Evolutionary conservation across 83 land plant genomes (phyloP), one percentile per base, ranked within the genome.

Genomic region (Isoetes engelmannii): DNA sequence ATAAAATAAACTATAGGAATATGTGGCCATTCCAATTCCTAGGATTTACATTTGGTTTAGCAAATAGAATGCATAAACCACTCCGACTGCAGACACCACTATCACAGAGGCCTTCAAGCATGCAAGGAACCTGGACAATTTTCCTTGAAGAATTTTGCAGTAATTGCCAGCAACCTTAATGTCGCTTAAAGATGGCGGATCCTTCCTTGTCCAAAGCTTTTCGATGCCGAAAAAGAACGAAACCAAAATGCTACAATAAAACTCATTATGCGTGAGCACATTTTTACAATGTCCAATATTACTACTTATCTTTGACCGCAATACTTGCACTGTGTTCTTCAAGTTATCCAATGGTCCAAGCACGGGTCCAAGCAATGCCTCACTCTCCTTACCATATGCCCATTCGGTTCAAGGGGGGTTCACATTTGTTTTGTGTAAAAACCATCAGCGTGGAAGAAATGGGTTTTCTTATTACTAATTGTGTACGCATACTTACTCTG

Each of bases 1-100:
- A n/a, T n/a, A n/a, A n/a, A n/a, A n/a, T n/a, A n/a, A n/a, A n/a
- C n/a, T n/a, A n/a, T n/a, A n/a, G n/a, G n/a, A n/a, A n/a, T n/a
- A n/a, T 56, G 41, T 56, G 43, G 21, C 71, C 37, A 41, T 28
- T 46, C 53, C 74, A 69, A 6, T 44, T 48, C 17, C 13, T 19
- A 43, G 28, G 41, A 54, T 49, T 50, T 44, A 51, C 58, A 21
- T 45, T 68, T 10, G 77, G 45, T 67, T 73, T 2, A 78, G 72
- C 41, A 78, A 46, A 44, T 78, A 78, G 48, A 73, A 74, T 4
- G 68, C 81, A 54, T 78, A 78, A 0, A 51, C 77, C 47, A 73
- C 54, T 9, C 49, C 71, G 6, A 45, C 72, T 13, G 63, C 65
- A 46, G 54, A 77, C 44, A 51, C 77, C 10, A 77, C 3, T 12